Base-by-base conservation (phyloP, 352 stramenopile genomes). In the Phytophthora pluvialis region DNA sequence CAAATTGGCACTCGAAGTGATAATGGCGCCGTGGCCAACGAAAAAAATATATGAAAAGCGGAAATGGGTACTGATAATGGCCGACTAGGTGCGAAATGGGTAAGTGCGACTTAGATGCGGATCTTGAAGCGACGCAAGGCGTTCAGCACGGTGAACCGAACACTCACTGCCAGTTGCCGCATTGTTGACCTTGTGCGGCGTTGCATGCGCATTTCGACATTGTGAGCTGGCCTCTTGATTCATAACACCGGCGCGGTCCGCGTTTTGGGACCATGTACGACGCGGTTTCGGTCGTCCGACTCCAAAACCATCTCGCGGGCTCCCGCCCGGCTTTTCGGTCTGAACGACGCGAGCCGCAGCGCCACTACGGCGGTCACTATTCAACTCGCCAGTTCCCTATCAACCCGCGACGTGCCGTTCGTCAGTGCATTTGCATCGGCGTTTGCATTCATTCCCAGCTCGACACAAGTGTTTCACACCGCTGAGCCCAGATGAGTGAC, bases 401-500 rank as follows among this genome's bases (percentile, higher is more conserved):
- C 31, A 21, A 21, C 21, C 21, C 1, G 21, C 21, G 21, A 32
- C 54, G 31, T 53, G 21, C 47, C 31, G 45, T 13, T 57, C 8
- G 21, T 21, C n/a, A 55, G 25, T 9, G 16, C 25, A 33, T 44
- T 52, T 28, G 16, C 7, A 5, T 35, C 8, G 15, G 1, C 13
- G 25, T n/a, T 48, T 47, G 4, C 28, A 25, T 51, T 38, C n/a
- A 51, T 51, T 50, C 9, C 40, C 10, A 11, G 31, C 31, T 35
- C 44, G 12, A 26, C 50, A 26, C 31, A 43, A 46, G 39, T 29
- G 16, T 42, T 42, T 3, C 31, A 35, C 31, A 35, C 11, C 31
- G 3, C 11, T 29, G 45, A 7, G 15, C 13, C 15, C 9, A 32
- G 1, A 94, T 94, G 86, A 91, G 83, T 72, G 83, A 92, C 38